A percentile compares a stretch with the other conserved stretches of the same genome.
phyloP scores from a whole-genome alignment of 441 rosid species.

The Metrosideros polymorpha region DNA sequence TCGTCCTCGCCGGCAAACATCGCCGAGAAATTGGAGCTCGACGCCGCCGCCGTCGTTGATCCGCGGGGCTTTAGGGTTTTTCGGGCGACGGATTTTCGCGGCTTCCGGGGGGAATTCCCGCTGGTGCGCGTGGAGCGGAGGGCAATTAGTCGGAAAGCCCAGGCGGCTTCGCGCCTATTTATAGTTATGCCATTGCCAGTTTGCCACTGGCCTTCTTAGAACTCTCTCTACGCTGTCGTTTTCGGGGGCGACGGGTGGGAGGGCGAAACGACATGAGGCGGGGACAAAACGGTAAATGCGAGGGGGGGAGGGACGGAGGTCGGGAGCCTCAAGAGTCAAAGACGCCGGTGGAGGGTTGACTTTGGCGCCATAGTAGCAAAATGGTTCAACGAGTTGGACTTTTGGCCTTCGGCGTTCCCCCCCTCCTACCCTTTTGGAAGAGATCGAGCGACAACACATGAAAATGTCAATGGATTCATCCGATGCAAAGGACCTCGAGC shows the following conservation, averaged over 20 bases:
- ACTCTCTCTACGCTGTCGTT: not conserved
- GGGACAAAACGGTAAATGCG: not conserved
- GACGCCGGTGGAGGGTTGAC: not conserved
- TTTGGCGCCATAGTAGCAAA: not conserved
- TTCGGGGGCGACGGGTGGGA: not conserved
- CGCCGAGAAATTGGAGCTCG: not conserved
- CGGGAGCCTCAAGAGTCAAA: not conserved
- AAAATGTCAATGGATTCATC: not conserved
- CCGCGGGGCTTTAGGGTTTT: not conserved
- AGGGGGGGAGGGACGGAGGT: not conserved
- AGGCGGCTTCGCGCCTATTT: not conserved
- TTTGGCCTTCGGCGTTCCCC: not conserved
- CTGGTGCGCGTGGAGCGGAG: not conserved
- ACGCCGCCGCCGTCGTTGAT: not conserved
- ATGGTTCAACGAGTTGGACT: not conserved
- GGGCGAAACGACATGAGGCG: not conserved
- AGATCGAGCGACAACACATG: not conserved
- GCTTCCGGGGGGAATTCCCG: not conserved
- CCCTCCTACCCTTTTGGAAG: not conserved
- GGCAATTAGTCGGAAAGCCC: not conserved
- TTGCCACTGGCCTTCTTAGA: no score
- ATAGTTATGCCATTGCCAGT: not conserved
- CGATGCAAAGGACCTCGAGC: not conserved
- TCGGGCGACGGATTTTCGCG: not conserved
- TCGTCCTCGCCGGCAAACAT: conserved; percentile 2